Evolutionary conservation across 1,284 basidiomycete species (phyloP).

Genomic region (Meripilus lineatus): DNA sequence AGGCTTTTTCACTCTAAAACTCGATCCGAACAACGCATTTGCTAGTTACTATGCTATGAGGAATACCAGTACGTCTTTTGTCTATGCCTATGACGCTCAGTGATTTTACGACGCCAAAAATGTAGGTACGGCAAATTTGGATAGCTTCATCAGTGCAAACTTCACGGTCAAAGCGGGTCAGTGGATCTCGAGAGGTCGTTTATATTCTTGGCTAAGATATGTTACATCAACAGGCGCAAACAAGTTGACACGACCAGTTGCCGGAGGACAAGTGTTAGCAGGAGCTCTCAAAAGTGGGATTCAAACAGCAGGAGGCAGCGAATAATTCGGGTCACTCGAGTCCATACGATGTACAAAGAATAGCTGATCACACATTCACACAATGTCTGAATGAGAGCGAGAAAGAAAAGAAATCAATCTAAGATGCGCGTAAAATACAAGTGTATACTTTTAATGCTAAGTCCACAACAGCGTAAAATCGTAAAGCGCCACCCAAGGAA

Average conservation of each 20-base stretch:
- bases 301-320: too few species aligned
- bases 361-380: too few species aligned
- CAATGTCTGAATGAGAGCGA: too few species aligned
- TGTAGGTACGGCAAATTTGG: conserved; percentile 40
- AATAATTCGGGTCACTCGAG: too few species aligned
- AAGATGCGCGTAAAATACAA: too few species aligned
- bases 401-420: too few species aligned
- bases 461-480: background rate
- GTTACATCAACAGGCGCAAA: conserved; percentile 35
- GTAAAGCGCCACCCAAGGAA: conserved; percentile 1
- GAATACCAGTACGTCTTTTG: conserved; percentile 38
- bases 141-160: conserved; percentile 43
- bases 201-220: background rate
- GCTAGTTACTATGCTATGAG: conserved; percentile 60
- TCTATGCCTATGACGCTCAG: background rate
- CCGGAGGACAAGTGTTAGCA: conserved; percentile 40
- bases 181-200: conserved; percentile 4
- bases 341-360: too few species aligned
- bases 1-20: conserved; percentile 56
- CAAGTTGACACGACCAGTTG: conserved; percentile 51
- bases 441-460: too few species aligned
- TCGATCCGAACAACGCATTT: conserved; percentile 41
- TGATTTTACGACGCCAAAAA: conserved; percentile 1
- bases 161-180: conserved; percentile 40
- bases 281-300: conserved; percentile 32